Evolutionary conservation across 2,329 filamentous ascomycete species (phyloP).

Genomic region (Fusarium falciforme): DNA sequence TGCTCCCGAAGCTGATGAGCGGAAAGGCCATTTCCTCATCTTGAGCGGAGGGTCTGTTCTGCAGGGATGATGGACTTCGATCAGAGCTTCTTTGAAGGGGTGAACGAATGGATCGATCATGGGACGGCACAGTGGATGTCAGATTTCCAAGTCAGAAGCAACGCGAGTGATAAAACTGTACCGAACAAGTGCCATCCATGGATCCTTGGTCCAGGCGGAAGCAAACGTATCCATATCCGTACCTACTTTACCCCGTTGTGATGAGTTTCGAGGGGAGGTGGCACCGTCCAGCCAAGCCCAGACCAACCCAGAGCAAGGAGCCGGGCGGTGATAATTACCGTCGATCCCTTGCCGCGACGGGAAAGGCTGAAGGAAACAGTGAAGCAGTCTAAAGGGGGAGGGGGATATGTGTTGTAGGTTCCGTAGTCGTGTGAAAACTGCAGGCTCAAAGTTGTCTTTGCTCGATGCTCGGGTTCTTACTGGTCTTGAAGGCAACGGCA

Average conservation of each 20-base stretch:
- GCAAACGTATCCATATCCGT: conserved; percentile 9
- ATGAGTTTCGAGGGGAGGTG: conserved; percentile 10
- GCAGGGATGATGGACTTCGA: conserved; percentile 21
- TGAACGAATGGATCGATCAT: conserved; percentile 32
- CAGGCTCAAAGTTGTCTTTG: not conserved
- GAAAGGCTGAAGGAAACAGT: not conserved
- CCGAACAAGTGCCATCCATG: not conserved
- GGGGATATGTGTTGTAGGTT: not conserved
- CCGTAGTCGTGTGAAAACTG: not conserved
- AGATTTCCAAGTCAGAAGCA: conserved; percentile 17
- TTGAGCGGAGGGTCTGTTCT: conserved; percentile 21
- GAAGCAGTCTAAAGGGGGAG: not conserved
- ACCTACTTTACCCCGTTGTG: conserved; percentile 13
- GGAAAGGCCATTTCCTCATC: conserved; percentile 19
- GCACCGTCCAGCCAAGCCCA: conserved; percentile 23
- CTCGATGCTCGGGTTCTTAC: not conserved
- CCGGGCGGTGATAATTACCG: conserved; percentile 8
- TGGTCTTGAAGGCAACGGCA: not conserved
- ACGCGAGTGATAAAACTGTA: not conserved
- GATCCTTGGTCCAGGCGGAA: not conserved
- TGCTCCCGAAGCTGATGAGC: conserved; percentile 1
- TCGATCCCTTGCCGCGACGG: conserved; percentile 18
- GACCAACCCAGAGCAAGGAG: conserved; percentile 19
- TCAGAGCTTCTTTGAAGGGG: conserved; percentile 19
- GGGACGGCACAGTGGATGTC: conserved; percentile 30